Percentiles rank a stretch among this genome's conserved stretches.
phyloP scores from a whole-genome alignment of 345 rosid species.

The Pugionium cornutum region DNA sequence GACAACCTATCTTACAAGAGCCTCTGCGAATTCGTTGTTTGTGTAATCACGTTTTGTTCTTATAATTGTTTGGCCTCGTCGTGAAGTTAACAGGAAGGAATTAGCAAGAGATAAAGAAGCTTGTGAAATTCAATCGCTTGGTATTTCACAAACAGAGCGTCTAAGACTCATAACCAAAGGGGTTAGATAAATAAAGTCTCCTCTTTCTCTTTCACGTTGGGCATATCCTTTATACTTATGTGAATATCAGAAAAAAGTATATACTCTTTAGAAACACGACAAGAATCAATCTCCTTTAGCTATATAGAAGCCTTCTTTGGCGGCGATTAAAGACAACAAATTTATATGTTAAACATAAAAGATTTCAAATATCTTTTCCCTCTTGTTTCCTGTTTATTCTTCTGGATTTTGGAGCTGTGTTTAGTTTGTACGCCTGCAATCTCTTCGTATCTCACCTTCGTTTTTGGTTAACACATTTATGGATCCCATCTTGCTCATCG shows the following conservation, averaged over 20 bases:
- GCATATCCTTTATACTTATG: slow-evolving; percentile 32
- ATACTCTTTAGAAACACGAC: slow-evolving; percentile 15
- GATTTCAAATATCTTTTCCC: slow-evolving; percentile 12
- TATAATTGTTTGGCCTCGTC: slow-evolving; percentile 12
- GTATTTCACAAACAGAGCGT: slow-evolving; percentile 33
- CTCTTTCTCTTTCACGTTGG: slow-evolving; percentile 22
- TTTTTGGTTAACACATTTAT: slow-evolving; percentile 53
- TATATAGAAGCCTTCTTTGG: slow-evolving; percentile 27
- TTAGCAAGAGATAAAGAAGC: slow-evolving; percentile 34
- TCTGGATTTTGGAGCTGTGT: neutral
- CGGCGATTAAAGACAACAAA: slow-evolving; percentile 30
- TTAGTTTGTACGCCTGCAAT: slow-evolving; percentile 51
- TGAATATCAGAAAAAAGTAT: slow-evolving; percentile 24
- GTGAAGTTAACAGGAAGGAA: slow-evolving; percentile 44
- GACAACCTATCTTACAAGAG: neutral
- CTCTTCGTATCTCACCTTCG: slow-evolving; percentile 59
- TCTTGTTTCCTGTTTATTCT: neutral
- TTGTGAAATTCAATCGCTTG: slow-evolving; percentile 26
- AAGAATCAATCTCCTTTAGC: slow-evolving; percentile 11
- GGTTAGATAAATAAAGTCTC: slow-evolving; percentile 49
- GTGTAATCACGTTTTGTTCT: neutral
- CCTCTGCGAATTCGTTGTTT: neutral
- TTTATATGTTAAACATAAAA: slow-evolving; percentile 40
- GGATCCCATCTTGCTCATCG: slow-evolving; percentile 66
- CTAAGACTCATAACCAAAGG: slow-evolving; percentile 40